phyloP scores from a whole-genome alignment of 2,329 filamentous ascomycete genomes.

The Monosporascus sp. region DNA sequence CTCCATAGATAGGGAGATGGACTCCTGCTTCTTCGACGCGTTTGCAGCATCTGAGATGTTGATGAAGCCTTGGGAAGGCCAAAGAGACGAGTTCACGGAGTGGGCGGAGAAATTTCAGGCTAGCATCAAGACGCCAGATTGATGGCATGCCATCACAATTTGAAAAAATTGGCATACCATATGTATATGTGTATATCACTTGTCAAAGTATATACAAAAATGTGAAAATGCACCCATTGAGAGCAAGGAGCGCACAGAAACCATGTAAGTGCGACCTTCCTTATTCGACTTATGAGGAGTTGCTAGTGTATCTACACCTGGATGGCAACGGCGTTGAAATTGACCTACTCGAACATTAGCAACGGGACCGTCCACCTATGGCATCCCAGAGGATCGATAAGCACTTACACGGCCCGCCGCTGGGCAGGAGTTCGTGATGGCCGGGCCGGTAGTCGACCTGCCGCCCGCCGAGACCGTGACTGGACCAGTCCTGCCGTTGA shows the following conservation, averaged over 20 bases:
- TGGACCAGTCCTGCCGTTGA: conserved; percentile 31
- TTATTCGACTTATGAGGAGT: not conserved
- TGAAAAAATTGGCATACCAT: not conserved
- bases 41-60: conserved; percentile 51
- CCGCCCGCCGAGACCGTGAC: conserved; percentile 35
- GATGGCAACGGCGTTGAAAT: conserved; percentile 31
- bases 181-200: not conserved
- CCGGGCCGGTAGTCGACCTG: conserved; percentile 30
- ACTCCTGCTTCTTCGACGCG: conserved; percentile 55
- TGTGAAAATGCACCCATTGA: not conserved
- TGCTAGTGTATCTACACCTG: conserved; percentile 18
- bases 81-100: conserved; percentile 69
- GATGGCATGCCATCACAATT: not conserved
- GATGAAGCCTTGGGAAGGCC: conserved; percentile 55
- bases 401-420: conserved; percentile 22
- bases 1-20: conserved; percentile 54
- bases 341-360: conserved; percentile 17
- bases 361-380: not conserved
- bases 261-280: not conserved
- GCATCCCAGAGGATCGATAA: not conserved
- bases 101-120: conserved; percentile 62
- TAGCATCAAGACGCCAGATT: conserved; percentile 43
- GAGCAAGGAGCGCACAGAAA: conserved; percentile 1
- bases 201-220: not conserved
- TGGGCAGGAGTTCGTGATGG: conserved; percentile 28